phyloP scores from a whole-genome alignment of 2,329 filamentous ascomycete species.

The Ceratocystis destructans region DNA sequence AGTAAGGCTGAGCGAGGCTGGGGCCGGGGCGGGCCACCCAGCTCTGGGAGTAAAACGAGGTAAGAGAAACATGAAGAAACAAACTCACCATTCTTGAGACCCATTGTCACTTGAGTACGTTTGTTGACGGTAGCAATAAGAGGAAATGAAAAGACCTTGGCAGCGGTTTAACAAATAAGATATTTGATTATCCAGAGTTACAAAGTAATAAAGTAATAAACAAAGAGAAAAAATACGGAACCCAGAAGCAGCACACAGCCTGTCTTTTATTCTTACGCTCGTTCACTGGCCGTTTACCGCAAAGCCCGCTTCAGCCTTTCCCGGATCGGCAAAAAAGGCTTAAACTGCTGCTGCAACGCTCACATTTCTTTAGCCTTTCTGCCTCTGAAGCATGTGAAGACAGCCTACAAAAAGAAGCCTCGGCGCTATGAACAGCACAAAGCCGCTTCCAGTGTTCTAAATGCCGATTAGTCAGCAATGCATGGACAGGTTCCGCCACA shows the following conservation, averaged over 20 bases:
- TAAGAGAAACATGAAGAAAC: neutral
- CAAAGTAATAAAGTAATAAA: neutral
- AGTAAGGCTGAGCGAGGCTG: neutral
- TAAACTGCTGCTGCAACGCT: too few species aligned
- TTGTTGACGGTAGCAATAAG: neutral
- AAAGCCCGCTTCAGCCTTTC: neutral
- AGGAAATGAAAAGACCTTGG: neutral
- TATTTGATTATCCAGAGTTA: neutral
- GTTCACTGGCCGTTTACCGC: too few species aligned
- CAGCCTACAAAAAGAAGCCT: neutral
- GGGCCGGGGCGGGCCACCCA: neutral
- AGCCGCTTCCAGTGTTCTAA: neutral
- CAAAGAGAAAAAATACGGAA: neutral
- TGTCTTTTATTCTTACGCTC: neutral
- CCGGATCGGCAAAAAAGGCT: neutral
- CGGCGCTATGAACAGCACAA: neutral
- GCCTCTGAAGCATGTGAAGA: neutral
- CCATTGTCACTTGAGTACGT: slow-evolving; percentile 4
- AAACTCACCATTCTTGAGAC: slow-evolving; percentile 15
- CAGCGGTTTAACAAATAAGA: neutral
- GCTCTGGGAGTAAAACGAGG: neutral
- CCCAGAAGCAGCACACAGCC: neutral
- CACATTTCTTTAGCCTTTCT: too few species aligned
- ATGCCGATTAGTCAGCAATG: neutral
- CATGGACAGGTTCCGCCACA: neutral